Conservation (phyloP, 768 basidiomycete species). For the Serpula lacrymans region DNA sequence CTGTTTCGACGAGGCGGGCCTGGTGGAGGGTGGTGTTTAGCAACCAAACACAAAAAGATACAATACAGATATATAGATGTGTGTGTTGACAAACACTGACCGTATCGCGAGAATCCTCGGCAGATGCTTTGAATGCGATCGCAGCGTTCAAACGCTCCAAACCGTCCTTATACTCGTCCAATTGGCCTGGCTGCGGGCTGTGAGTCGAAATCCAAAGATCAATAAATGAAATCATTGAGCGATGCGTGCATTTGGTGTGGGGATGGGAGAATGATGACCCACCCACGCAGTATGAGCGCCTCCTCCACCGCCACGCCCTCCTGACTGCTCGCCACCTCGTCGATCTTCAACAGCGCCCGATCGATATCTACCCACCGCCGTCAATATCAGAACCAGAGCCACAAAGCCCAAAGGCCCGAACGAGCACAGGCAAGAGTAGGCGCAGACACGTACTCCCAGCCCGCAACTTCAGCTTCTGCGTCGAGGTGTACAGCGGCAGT, state of each 20-base stretch:
- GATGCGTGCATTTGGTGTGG: too few species aligned
- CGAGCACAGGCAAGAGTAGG: too few species aligned
- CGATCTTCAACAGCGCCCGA: constrained; percentile 71
- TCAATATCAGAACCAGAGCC: too few species aligned
- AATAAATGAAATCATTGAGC: constrained; percentile 4
- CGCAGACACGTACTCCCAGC: constrained; percentile 64
- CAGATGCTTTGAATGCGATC: constrained; percentile 71
- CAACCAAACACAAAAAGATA: neutral
- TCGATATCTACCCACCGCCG: constrained; percentile 88
- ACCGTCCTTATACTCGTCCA: constrained; percentile 64
- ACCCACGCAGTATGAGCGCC: constrained; percentile 77
- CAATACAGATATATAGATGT: too few species aligned
- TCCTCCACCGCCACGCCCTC: constrained; percentile 78
- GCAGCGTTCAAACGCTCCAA: constrained; percentile 75
- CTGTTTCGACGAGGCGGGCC: constrained; percentile 79
- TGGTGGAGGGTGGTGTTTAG: constrained; percentile 11
- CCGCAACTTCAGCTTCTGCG: constrained; percentile 70
- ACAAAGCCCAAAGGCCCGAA: too few species aligned
- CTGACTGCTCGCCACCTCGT: constrained; percentile 71
- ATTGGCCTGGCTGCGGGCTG: constrained; percentile 70
- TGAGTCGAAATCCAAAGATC: neutral
- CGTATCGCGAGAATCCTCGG: constrained; percentile 51
- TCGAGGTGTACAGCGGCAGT: constrained; percentile 74
- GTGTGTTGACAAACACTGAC: constrained; percentile 36
- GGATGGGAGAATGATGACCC: constrained; percentile 15